These are phyloP conservation scores for Entomophthora muscae DNA, from an alignment of 371 early-diverging fungal genomes.

Conservation along the genomic window DNA sequence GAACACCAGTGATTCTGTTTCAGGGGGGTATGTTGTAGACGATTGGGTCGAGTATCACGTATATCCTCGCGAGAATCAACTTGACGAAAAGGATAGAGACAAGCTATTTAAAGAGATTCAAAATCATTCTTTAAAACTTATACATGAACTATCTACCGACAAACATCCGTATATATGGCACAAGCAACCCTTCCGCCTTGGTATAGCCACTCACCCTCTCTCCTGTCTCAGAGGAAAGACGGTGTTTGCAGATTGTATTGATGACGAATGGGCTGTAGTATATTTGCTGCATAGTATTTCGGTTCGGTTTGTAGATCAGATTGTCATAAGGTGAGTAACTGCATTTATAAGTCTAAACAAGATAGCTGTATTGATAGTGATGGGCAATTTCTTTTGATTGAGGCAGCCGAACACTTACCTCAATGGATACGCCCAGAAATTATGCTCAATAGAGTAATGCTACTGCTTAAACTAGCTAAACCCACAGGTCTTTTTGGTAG, in stretches of 20 bases:
- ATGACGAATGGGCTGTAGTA: slow-evolving; percentile 88
- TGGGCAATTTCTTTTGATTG: slow-evolving; percentile 80
- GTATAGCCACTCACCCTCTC: slow-evolving; percentile 12
- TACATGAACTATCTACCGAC: background rate
- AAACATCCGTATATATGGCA: slow-evolving; percentile 45
- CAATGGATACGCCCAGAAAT: slow-evolving; percentile 72
- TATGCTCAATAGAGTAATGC: slow-evolving; percentile 55
- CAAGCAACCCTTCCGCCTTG: slow-evolving; percentile 44
- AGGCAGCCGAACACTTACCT: slow-evolving; percentile 71
- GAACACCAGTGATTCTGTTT: background rate
- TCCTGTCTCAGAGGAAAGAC: slow-evolving; percentile 40
- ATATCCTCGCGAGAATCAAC: slow-evolving; percentile 8
- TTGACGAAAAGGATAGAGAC: background rate
- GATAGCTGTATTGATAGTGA: slow-evolving; percentile 62
- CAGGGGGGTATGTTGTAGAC: background rate
- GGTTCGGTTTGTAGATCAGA: slow-evolving; percentile 15
- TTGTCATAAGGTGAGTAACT: slow-evolving; percentile 22
- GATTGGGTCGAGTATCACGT: background rate
- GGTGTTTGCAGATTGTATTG: slow-evolving; percentile 67
- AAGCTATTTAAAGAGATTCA: background rate
- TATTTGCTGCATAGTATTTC: slow-evolving; percentile 54
- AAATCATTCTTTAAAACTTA: background rate
- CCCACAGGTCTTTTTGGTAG: background rate
- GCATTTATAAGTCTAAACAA: background rate
- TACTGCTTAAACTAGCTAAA: background rate